phyloP scores from a whole-genome alignment of 106 monocot genomes.

The Dactylorhiza incarnata region DNA sequence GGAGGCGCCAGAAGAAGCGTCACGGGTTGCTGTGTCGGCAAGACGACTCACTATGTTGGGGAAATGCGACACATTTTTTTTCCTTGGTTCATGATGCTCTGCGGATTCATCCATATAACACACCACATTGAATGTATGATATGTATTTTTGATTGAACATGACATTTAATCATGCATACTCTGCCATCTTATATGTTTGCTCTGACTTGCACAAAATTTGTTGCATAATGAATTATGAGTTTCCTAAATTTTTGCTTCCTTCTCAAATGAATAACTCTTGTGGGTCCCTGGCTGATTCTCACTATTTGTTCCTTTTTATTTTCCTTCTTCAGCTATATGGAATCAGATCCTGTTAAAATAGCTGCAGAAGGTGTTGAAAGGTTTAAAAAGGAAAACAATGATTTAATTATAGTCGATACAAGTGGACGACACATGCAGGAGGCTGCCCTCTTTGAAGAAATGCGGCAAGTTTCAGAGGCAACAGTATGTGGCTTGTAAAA shows the following conservation, averaged over 20 bases:
- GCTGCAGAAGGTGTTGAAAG: constrained; percentile 95
- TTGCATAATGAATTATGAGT: neutral
- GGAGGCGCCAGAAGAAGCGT: no score
- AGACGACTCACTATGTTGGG: no score
- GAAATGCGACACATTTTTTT: neutral
- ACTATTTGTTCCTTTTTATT: neutral
- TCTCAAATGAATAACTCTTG: neutral
- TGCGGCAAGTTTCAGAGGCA: constrained; percentile 97
- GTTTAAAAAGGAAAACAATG: constrained; percentile 95
- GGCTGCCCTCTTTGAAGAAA: constrained; percentile 98
- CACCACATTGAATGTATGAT: neutral
- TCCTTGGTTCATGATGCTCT: neutral
- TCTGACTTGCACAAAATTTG: neutral
- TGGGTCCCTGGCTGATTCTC: neutral
- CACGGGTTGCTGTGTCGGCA: no score
- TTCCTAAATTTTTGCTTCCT: neutral
- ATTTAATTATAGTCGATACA: constrained; percentile 95
- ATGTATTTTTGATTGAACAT: neutral
- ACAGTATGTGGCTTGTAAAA: constrained; percentile 39
- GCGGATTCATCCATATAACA: neutral
- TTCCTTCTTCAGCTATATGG: constrained; percentile 65
- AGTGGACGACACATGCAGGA: constrained; percentile 99
- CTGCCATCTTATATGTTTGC: neutral
- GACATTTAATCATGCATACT: neutral
- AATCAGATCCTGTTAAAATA: constrained; percentile 99